Evolutionary conservation across 768 basidiomycete species (phyloP).

Genomic region (Cystofilobasidium ferigula): DNA sequence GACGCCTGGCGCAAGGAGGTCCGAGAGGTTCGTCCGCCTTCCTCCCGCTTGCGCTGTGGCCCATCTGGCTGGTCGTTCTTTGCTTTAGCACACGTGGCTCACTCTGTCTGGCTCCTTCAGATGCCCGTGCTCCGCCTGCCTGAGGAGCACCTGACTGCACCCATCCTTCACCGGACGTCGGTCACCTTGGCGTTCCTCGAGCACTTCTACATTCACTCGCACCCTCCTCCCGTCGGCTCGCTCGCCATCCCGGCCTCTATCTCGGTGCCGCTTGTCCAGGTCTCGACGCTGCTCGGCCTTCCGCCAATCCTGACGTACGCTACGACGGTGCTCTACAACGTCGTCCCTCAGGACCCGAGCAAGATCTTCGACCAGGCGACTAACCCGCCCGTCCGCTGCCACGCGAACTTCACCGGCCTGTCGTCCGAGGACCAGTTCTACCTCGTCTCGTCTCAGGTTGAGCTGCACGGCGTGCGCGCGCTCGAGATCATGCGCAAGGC

Average conservation of each 20-base stretch:
- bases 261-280: slow-evolving; percentile 61
- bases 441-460: slow-evolving; percentile 71
- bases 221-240: slow-evolving; percentile 2
- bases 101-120: slow-evolving; percentile 37
- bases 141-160: slow-evolving; percentile 47
- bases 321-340: slow-evolving; percentile 82
- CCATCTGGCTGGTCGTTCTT: neutral
- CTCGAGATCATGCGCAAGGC: slow-evolving; percentile 73
- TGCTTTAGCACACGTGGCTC: no score
- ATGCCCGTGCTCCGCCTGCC: slow-evolving; percentile 59
- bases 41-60: neutral
- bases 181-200: slow-evolving; percentile 77
- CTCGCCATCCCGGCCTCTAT: slow-evolving; percentile 54
- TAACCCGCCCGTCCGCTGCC: slow-evolving; percentile 48
- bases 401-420: slow-evolving; percentile 57
- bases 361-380: slow-evolving; percentile 25
- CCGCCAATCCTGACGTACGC: slow-evolving; percentile 85
- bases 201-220: slow-evolving; percentile 72
- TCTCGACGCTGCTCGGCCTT: slow-evolving; percentile 59
- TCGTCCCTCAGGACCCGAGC: slow-evolving; percentile 31
- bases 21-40: slow-evolving; percentile 9
- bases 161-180: slow-evolving; percentile 70
- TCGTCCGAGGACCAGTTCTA: slow-evolving; percentile 77
- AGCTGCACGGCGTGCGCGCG: slow-evolving; percentile 70
- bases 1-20: slow-evolving; percentile 50